Evolutionary conservation across 805 yeast genomes (phyloP), one percentile per base, ranked within the genome.

Genomic region (Kodamaea sagamina): DNA sequence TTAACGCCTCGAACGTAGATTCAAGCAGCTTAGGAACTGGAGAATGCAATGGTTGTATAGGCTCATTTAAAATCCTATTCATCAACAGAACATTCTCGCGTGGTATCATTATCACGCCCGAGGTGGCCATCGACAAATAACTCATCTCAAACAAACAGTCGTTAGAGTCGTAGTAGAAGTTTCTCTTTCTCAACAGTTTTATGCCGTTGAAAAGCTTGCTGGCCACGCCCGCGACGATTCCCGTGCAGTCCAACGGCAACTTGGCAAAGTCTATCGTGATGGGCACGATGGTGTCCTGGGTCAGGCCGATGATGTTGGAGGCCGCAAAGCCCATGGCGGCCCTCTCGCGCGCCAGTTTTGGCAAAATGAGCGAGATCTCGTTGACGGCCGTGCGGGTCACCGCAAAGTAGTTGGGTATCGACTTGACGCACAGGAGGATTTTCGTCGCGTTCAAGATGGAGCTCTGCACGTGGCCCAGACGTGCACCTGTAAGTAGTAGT

Each of bases 161-260:
- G n/a, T 37, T 38, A 4, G 34, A 38, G 2, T 42, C 36, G 17
- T 46, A 16, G 39, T 16, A 24, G 28, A 24, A 32, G 21, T 36
- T 24, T 7, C 21, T n/a, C 8, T 22, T 49, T 4, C 58, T 55
- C 18, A 36, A 35, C 11, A 41, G 36, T 16, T 50, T 53, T 28
- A 58, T 50, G 4, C 67, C 70, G 32, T 61, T 64, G 15, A 75
- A 53, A 17, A 82, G 58, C 42, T 65, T 69, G 29, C 77, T 63
- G 0, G 87, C 85, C 16, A 82, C 70, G 1, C 85, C 84, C 0
- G 86, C 81, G 1, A 81, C 86, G 38, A 82, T 79, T 31, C 88
- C 88, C 16, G 81, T 79, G 6, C 79, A 67, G 56, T 82, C 82
- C 12, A 77, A 59, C 0, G 86, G 86, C 17, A 82, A 55, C 21